Conservation (phyloP, 306 rosid species). For the Adenanthera pavonina region DNA sequence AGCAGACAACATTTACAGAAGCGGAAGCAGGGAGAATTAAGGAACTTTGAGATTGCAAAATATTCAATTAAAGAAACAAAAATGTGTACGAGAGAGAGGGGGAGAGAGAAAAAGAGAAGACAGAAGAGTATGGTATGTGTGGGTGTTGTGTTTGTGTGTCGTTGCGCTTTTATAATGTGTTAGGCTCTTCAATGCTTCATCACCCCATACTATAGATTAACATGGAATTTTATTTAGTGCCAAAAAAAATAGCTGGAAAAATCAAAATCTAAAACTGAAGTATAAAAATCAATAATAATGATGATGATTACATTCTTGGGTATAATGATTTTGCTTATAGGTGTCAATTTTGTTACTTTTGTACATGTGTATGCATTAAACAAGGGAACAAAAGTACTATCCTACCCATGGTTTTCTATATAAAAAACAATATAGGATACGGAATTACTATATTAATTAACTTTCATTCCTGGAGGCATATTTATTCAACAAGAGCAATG, state of each 20-base stretch:
- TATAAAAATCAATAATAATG: background rate
- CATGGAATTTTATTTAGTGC: background rate
- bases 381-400: background rate
- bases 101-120: slow-evolving; percentile 25
- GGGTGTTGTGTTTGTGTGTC: slow-evolving; percentile 30
- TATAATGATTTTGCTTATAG: background rate
- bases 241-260: background rate
- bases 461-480: no score
- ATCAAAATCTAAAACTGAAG: background rate
- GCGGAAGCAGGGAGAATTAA: slow-evolving; percentile 30
- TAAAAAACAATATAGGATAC: background rate
- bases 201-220: background rate
- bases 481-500: no score
- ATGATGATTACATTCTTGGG: background rate
- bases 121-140: slow-evolving; percentile 9
- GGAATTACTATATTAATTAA: background rate
- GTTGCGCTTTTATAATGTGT: slow-evolving; percentile 49
- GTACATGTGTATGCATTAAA: background rate
- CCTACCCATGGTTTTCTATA: background rate
- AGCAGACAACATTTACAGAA: slow-evolving; percentile 41
- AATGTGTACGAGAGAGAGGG: background rate
- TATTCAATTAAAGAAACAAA: background rate
- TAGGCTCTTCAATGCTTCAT: background rate
- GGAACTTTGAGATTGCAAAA: background rate
- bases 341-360: background rate